phyloP scores from a whole-genome alignment of 2,329 filamentous ascomycete species.

The Fusarium sp. region DNA sequence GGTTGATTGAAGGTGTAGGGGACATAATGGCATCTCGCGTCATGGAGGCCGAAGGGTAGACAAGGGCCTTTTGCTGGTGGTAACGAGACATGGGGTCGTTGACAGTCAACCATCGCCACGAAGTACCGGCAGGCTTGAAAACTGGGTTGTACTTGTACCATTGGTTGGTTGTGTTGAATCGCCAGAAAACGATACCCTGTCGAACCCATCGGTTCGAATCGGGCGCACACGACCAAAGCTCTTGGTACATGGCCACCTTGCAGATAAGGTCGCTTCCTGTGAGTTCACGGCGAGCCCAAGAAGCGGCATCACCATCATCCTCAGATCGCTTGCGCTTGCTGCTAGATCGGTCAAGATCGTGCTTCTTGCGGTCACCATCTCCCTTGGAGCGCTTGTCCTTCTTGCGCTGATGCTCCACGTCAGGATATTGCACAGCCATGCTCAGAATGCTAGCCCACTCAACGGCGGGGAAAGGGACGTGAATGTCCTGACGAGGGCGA shows the following conservation, averaged over 20 bases:
- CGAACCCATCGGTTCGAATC: conserved; percentile 67
- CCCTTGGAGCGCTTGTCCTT: conserved; percentile 57
- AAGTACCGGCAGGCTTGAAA: conserved; percentile 68
- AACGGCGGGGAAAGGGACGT: conserved; percentile 71
- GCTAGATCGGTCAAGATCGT: conserved; percentile 53
- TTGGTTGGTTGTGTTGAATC: conserved; percentile 69
- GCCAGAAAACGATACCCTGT: conserved; percentile 75
- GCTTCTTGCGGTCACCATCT: conserved; percentile 56
- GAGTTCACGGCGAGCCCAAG: conserved; percentile 58
- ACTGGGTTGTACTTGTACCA: conserved; percentile 66
- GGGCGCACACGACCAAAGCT: conserved; percentile 71
- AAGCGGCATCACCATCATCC: conserved; percentile 59
- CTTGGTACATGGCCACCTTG: conserved; percentile 77
- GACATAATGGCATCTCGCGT: conserved; percentile 67
- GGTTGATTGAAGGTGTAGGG: conserved; percentile 64
- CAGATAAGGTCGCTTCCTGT: conserved; percentile 71
- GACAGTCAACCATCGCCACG: conserved; percentile 74
- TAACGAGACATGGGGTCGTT: conserved; percentile 72
- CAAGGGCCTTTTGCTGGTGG: conserved; percentile 66
- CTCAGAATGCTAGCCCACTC: conserved; percentile 73
- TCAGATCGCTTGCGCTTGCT: conserved; percentile 60
- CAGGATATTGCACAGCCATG: conserved; percentile 68
- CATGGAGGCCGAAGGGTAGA: conserved; percentile 55
- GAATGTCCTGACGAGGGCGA: conserved; percentile 64
- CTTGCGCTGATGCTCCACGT: conserved; percentile 58